These are phyloP conservation scores for Alternaria panax DNA, from an alignment of 2,329 filamentous ascomycete genomes.

Conservation along the genomic window DNA sequence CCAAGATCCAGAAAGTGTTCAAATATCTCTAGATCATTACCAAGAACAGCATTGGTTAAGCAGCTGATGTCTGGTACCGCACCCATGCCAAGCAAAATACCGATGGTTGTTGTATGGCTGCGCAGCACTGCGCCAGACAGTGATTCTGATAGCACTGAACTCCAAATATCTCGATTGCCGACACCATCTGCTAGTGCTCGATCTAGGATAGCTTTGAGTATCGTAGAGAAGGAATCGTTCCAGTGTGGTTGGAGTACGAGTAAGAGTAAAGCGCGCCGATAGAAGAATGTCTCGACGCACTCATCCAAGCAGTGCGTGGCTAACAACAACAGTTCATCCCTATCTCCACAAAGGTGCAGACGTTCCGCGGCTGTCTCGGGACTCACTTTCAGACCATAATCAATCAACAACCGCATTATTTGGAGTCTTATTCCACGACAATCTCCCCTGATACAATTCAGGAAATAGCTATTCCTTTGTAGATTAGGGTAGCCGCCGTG, in stretches of 20 bases:
- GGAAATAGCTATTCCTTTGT: background rate
- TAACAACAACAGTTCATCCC: background rate
- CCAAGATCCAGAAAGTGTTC: background rate
- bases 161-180: background rate
- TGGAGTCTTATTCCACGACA: background rate
- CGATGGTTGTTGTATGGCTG: background rate
- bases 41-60: background rate
- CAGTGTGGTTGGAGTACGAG: background rate
- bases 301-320: background rate
- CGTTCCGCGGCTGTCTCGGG: fast-evolving
- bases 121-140: background rate
- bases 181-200: background rate
- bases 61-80: background rate
- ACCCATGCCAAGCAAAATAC: background rate
- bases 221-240: background rate
- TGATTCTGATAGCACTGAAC: background rate
- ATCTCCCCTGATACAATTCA: fast-evolving
- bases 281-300: background rate
- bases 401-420: background rate
- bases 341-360: no score
- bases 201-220: background rate
- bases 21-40: background rate
- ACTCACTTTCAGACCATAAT: background rate
- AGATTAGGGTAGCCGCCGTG: background rate
- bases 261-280: background rate